A percentile compares a stretch with the other conserved stretches of the same genome.
Evolutionary conservation across 495 filamentous ascomycete species (phyloP).

Genomic region (Aspergillus campestris): DNA sequence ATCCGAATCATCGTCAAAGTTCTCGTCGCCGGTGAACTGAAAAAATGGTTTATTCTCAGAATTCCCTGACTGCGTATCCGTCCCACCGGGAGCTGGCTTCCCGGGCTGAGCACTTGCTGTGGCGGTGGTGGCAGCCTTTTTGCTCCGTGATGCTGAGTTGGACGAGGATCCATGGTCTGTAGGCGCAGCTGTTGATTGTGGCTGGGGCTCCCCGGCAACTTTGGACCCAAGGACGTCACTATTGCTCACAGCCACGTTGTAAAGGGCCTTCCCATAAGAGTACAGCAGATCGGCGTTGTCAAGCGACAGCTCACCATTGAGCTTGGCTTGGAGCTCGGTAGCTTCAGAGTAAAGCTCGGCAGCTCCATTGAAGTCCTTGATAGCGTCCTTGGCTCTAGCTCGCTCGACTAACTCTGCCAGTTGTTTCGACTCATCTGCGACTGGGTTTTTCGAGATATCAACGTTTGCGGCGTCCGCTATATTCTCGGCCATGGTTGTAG

Average conservation of each 20-base stretch:
- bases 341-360: slow-evolving; percentile 83
- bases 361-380: slow-evolving; percentile 77
- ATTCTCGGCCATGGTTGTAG: slow-evolving; percentile 16
- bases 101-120: slow-evolving; percentile 15
- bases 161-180: slow-evolving; percentile 9
- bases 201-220: slow-evolving; percentile 51
- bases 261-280: slow-evolving; percentile 84
- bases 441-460: slow-evolving; percentile 1
- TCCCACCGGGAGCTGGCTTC: slow-evolving; percentile 31
- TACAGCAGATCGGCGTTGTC: slow-evolving; percentile 90
- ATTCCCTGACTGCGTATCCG: slow-evolving; percentile 28
- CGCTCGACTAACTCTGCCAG: slow-evolving; percentile 43
- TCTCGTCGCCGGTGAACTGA: slow-evolving; percentile 89
- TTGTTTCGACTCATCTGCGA: slow-evolving; percentile 17
- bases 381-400: slow-evolving; percentile 64
- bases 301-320: slow-evolving; percentile 85
- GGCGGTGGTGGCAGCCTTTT: slow-evolving; percentile 22
- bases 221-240: slow-evolving; percentile 88
- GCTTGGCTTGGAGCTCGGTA: slow-evolving; percentile 77
- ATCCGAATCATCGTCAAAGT: slow-evolving; percentile 53
- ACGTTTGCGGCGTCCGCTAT: slow-evolving; percentile 3
- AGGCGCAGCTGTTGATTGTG: slow-evolving; percentile 24
- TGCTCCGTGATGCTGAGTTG: slow-evolving; percentile 7
- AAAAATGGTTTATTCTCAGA: slow-evolving; percentile 63
- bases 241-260: slow-evolving; percentile 86